Evolutionary conservation across 2,329 filamentous ascomycete genomes (phyloP), one percentile per base, ranked within the genome.

Genomic region (Fusarium drepaniforme): DNA sequence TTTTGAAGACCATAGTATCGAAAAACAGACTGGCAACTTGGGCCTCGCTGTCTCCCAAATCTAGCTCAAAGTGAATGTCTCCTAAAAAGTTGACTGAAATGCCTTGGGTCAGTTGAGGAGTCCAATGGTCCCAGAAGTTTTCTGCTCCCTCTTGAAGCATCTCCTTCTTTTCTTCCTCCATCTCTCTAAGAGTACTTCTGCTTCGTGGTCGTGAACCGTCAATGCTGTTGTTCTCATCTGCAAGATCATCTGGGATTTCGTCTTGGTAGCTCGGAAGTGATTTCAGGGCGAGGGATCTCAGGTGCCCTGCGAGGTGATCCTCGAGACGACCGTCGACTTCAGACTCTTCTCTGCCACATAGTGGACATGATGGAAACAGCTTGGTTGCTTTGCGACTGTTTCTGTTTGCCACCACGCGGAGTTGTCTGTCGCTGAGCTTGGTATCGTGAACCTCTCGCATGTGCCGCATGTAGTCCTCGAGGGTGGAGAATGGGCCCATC

Each of bases 191-290:
- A 1, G 44, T 49, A 4, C 23, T 49, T 16, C 44, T 49, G 23
- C 44, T 49, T 4, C 23, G 23, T 18, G 44, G 44, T 2, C 23
- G 44, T 1, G 44, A 49, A 15, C 44, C 44, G 15, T 49, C 44
- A 18, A 49, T 18, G 8, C 44, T 49, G 23, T 49, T 49, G 44
- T 49, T 49, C 3, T 1, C 15, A 6, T 25, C 44, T 3, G 3
- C 23, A 25, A 9, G 8, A 49, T 49, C 44, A 4, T 25, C 44
- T 49, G 44, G 44, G 3, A 49, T 18, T 5, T 70, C 64, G 46
- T 66, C 30, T 56, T 56, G 51, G 16, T 66, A 66, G 5, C 28
- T 25, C 21, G 71, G 71, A 1, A 73, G 68, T 16, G 68, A 71
- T 8, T 69, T 69, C 0, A 73, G 63, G 5, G 71, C 71, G 1